These are phyloP conservation scores for Stephania japonica DNA, from an alignment of 164 flowering plant species.

Conservation along the genomic window DNA sequence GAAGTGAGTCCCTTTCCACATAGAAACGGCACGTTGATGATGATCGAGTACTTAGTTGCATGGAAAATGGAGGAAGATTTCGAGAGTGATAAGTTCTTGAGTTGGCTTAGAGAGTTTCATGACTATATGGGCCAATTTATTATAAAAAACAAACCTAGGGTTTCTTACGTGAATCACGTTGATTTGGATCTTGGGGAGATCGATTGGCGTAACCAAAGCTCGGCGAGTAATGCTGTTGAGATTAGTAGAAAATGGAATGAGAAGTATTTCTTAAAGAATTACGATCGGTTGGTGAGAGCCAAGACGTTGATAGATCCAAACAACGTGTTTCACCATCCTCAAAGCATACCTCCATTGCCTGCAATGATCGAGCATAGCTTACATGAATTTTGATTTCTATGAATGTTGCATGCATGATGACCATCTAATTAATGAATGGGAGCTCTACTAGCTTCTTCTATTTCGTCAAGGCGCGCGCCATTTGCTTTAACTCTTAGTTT, in stretches of 20 bases:
- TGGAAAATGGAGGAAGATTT: too few species aligned
- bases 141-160: constrained; percentile 15
- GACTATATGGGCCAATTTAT: constrained; percentile 12
- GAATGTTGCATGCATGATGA: too few species aligned
- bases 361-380: too few species aligned
- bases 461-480: too few species aligned
- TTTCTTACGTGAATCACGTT: constrained; percentile 13
- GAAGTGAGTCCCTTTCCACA: too few species aligned
- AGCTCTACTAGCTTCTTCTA: too few species aligned
- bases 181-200: constrained; percentile 20
- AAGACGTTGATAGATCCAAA: constrained; percentile 18
- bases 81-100: constrained; percentile 4
- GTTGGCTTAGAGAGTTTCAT: constrained; percentile 6
- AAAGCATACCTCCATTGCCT: constrained; percentile 22
- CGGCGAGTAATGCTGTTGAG: too few species aligned
- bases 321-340: constrained; percentile 18
- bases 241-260: constrained; percentile 19
- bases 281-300: constrained; percentile 17
- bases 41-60: too few species aligned
- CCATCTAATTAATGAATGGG: too few species aligned
- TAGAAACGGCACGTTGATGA: too few species aligned
- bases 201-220: constrained; percentile 9
- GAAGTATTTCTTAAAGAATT: constrained; percentile 17
- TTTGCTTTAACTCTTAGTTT: too few species aligned
- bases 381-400: too few species aligned